Conservation (phyloP, 2,329 filamentous ascomycete genomes). For the Aspergillus sp. region DNA sequence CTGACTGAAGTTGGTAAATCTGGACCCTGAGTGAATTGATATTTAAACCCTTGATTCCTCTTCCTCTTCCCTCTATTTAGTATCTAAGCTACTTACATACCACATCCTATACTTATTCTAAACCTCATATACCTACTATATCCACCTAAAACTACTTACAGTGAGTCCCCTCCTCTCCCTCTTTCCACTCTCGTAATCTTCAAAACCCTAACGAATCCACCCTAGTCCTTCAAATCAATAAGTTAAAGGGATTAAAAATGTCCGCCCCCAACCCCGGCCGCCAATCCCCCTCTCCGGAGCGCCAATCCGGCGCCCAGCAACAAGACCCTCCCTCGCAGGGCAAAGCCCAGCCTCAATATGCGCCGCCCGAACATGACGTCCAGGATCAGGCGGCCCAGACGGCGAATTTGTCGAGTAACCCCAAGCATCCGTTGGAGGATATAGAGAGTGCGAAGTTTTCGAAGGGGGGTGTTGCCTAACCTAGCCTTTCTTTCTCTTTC, state of each 20-base stretch:
- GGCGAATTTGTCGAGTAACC: conserved; percentile 42
- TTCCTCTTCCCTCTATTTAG: background rate
- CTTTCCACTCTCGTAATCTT: background rate
- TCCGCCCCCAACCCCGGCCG: conserved; percentile 66
- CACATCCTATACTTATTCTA: background rate
- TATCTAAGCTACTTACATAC: too few species aligned
- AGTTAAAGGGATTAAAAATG: conserved; percentile 43
- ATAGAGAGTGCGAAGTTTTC: conserved; percentile 39
- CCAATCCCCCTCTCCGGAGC: conserved; percentile 75
- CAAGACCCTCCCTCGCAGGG: conserved; percentile 60
- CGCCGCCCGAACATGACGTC: conserved; percentile 30
- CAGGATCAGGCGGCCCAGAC: conserved; percentile 18
- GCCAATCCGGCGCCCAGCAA: conserved; percentile 66
- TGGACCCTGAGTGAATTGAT: background rate
- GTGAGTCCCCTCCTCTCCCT: background rate
- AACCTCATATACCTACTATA: too few species aligned
- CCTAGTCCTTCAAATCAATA: background rate
- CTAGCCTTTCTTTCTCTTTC: background rate
- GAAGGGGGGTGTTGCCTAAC: conserved; percentile 18
- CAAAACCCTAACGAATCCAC: background rate
- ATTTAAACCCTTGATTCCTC: background rate
- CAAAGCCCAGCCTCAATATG: conserved; percentile 49
- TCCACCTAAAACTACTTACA: background rate
- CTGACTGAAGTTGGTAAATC: background rate
- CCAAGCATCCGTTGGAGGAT: conserved; percentile 43